Evolutionary conservation across 805 yeast species (phyloP).

Genomic region (Lipomyces sp.): DNA sequence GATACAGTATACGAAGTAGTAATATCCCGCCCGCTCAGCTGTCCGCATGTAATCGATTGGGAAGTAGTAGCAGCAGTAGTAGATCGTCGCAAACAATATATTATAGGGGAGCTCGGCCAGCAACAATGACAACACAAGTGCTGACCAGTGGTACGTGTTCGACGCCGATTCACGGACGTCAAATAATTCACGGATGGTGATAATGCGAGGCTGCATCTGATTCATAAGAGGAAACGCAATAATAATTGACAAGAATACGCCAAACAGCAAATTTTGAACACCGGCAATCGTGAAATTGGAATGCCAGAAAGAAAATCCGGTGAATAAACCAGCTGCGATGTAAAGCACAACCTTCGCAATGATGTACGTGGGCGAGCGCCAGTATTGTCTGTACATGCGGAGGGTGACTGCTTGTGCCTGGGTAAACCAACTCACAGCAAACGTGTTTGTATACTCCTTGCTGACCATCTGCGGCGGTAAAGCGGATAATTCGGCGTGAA

Average conservation of each 20-base stretch:
- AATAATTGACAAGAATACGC: slow-evolving; percentile 63
- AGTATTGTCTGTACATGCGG: slow-evolving; percentile 54
- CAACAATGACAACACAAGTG: slow-evolving; percentile 58
- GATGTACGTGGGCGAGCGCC: slow-evolving; percentile 68
- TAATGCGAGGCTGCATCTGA: slow-evolving; percentile 66
- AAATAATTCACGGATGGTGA: slow-evolving; percentile 61
- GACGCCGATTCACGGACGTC: slow-evolving; percentile 75
- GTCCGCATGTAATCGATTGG: slow-evolving; percentile 54
- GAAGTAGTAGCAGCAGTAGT: slow-evolving; percentile 59
- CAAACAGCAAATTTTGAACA: slow-evolving; percentile 63
- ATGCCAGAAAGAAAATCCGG: slow-evolving; percentile 74
- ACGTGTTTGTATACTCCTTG: slow-evolving; percentile 42
- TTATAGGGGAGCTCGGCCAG: slow-evolving; percentile 67
- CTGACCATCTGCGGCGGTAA: slow-evolving; percentile 40
- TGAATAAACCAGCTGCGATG: slow-evolving; percentile 60
- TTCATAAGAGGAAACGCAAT: slow-evolving; percentile 62
- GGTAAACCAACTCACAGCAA: slow-evolving; percentile 54
- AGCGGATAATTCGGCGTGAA: slow-evolving; percentile 40
- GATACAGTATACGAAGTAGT: slow-evolving; percentile 57
- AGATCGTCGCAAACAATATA: slow-evolving; percentile 54
- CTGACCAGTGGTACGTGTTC: slow-evolving; percentile 74
- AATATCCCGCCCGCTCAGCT: slow-evolving; percentile 48
- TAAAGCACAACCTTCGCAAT: slow-evolving; percentile 61
- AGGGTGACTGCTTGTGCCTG: slow-evolving; percentile 52
- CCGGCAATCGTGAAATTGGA: slow-evolving; percentile 59